Evolutionary conservation across 805 yeast genomes (phyloP).

Genomic region (Metschnikowia hibisci): DNA sequence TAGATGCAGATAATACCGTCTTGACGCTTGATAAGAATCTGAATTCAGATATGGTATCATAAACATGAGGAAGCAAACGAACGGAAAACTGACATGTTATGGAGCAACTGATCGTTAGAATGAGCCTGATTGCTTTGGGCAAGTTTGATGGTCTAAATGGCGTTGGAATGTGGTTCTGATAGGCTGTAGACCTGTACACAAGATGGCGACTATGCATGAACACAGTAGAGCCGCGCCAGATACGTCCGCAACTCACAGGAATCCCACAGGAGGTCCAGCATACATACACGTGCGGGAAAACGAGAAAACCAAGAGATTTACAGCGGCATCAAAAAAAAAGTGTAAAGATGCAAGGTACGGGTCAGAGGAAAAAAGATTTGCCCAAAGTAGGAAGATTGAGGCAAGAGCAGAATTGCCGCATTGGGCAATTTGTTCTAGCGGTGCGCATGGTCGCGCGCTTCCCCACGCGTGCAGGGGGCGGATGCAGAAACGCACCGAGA

Average conservation of each 20-base stretch:
- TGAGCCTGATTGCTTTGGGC: too few species aligned
- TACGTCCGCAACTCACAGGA: conserved; percentile 1
- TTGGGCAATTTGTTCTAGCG: neutral
- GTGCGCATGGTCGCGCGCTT: neutral
- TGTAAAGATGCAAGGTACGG: neutral
- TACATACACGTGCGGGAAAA: neutral
- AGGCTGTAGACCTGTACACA: too few species aligned
- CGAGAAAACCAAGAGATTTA: too few species aligned
- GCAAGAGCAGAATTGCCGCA: neutral
- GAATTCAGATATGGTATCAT: too few species aligned
- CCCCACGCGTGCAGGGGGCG: conserved; percentile 3
- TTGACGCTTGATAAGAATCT: too few species aligned
- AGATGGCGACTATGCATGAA: neutral
- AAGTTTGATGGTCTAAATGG: too few species aligned
- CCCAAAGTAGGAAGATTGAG: neutral
- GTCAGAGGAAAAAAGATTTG: neutral
- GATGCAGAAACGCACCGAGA: neutral
- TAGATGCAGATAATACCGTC: neutral
- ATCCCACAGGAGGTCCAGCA: too few species aligned
- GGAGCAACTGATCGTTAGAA: too few species aligned
- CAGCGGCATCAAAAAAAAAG: too few species aligned
- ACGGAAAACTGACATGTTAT: too few species aligned
- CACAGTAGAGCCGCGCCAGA: neutral
- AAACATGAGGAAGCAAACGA: too few species aligned
- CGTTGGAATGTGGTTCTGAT: too few species aligned